Evolutionary conservation across 1,284 basidiomycete species (phyloP).

Genomic region (Anthracocystis panici-leucophaei): DNA sequence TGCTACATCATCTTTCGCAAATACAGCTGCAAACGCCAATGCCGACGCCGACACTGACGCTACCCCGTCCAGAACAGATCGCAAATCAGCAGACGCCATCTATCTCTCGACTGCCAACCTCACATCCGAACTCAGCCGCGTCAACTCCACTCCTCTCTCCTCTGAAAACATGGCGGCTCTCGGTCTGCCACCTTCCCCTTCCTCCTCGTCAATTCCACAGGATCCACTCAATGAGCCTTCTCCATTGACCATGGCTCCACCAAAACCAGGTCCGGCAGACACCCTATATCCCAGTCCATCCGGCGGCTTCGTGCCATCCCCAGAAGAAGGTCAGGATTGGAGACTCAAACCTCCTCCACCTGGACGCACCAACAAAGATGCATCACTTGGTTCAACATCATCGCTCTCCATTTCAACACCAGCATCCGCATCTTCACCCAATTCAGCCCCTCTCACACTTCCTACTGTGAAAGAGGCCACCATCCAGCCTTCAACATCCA

Average conservation of each 20-base stretch:
- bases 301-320: constrained; percentile 55
- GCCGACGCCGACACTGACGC: constrained; percentile 16
- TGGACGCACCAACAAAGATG: constrained; percentile 21
- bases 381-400: neutral
- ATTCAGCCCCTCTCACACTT: constrained; percentile 10
- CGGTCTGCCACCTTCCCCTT: constrained; percentile 18
- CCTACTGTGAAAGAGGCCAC: constrained; percentile 16
- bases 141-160: constrained; percentile 46
- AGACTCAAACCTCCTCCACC: constrained; percentile 51
- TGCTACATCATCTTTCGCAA: too few relatives aligned
- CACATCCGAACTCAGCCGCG: constrained; percentile 39
- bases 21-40: constrained; percentile 23
- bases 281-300: constrained; percentile 58
- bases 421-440: constrained; percentile 9
- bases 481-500: constrained; percentile 13
- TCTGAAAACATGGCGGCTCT: constrained; percentile 32
- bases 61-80: constrained; percentile 23
- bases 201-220: constrained; percentile 1
- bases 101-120: constrained; percentile 35
- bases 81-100: constrained; percentile 47
- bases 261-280: constrained; percentile 49
- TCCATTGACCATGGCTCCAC: constrained; percentile 45
- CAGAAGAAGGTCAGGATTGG: constrained; percentile 58
- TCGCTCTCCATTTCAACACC: constrained; percentile 6
- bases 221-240: constrained; percentile 26